phyloP scores from a whole-genome alignment of 1,284 basidiomycete species.

The Pholiota adiposa region DNA sequence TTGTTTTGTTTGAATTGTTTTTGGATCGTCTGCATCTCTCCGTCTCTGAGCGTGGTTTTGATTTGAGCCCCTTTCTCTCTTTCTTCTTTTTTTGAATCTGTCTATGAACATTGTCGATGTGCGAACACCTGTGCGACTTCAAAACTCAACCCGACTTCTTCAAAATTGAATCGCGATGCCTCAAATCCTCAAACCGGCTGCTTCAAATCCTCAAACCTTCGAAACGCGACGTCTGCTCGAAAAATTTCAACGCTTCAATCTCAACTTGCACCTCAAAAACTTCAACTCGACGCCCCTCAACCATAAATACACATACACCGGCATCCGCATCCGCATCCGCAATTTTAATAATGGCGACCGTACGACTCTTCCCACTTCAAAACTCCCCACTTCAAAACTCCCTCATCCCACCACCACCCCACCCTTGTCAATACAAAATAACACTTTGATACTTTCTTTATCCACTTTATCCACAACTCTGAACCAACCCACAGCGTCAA shows the following conservation, averaged over 20 bases:
- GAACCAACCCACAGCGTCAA: slow-evolving; percentile 38
- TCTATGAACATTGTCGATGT: slow-evolving; percentile 14
- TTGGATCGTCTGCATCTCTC: no score
- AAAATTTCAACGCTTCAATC: neutral
- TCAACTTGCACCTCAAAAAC: neutral
- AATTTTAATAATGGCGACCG: no score
- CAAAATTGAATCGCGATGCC: neutral
- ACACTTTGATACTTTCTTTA: no score
- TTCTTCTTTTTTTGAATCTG: slow-evolving; percentile 8
- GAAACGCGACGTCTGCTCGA: no score
- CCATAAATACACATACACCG: no score
- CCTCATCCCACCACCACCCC: no score
- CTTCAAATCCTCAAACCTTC: slow-evolving; percentile 5
- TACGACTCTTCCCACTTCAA: no score
- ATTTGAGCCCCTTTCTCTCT: slow-evolving; percentile 19
- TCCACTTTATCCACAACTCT: neutral
- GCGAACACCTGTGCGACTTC: neutral
- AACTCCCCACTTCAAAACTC: no score
- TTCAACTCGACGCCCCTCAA: neutral
- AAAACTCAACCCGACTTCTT: neutral
- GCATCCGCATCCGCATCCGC: no score
- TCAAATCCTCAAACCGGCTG: neutral
- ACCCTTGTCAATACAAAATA: no score
- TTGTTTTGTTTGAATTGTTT: no score
- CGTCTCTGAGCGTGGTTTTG: slow-evolving; percentile 12